phyloP scores from a whole-genome alignment of 768 basidiomycete species.

The Leccinum boreale region DNA sequence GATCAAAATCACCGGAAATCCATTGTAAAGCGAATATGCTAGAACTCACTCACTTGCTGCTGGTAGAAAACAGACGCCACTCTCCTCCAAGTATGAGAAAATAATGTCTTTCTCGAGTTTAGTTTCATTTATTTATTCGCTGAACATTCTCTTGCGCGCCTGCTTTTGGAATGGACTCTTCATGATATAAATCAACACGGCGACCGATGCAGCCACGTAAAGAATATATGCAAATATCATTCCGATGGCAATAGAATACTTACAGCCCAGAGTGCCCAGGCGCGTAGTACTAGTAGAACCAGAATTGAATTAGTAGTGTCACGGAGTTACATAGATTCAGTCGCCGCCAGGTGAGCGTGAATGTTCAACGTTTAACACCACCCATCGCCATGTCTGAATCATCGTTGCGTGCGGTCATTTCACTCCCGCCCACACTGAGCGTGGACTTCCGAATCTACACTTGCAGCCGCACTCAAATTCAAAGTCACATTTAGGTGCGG shows the following conservation, averaged over 20 bases:
- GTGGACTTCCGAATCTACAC: too few relatives aligned
- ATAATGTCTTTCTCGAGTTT: not conserved
- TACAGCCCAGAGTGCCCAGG: conserved; percentile 18
- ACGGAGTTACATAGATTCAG: too few relatives aligned
- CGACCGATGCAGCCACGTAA: not conserved
- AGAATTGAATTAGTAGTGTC: not conserved
- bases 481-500: too few relatives aligned
- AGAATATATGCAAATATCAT: conserved; percentile 7
- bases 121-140: not conserved
- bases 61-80: not conserved
- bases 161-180: not conserved
- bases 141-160: not conserved
- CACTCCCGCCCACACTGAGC: too few relatives aligned
- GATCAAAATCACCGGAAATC: not conserved
- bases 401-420: too few relatives aligned
- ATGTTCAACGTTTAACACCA: too few relatives aligned
- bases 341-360: too few relatives aligned
- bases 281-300: conserved; percentile 16
- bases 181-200: not conserved
- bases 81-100: not conserved
- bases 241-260: not conserved
- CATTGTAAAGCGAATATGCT: too few relatives aligned
- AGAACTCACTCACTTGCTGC: not conserved
- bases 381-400: too few relatives aligned
- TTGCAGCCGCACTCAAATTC: too few relatives aligned